These are phyloP conservation scores for Fagopyrum tataricum DNA, from an alignment of 148 eudicot species.

Conservation along the genomic window DNA sequence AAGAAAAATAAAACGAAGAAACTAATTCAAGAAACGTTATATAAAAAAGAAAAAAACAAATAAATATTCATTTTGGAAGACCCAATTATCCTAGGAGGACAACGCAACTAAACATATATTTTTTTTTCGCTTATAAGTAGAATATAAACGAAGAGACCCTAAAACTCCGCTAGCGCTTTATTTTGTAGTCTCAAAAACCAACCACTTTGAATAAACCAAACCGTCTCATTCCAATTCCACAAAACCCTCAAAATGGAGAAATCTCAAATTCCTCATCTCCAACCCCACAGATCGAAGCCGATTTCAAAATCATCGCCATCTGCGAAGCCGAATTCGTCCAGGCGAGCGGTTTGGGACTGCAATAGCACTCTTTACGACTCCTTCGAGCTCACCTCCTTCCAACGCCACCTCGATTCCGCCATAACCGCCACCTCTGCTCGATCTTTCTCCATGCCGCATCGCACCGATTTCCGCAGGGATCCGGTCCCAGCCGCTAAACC, in stretches of 20 bases:
- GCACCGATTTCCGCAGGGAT: slow-evolving; percentile 24
- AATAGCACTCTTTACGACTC: slow-evolving; percentile 88
- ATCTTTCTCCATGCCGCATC: slow-evolving; percentile 80
- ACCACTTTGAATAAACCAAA: neutral
- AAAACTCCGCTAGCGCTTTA: neutral
- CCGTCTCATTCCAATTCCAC: neutral
- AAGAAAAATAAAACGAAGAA: neutral
- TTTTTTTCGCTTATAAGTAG: neutral
- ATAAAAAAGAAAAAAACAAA: neutral
- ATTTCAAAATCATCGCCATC: neutral
- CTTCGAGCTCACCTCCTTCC: slow-evolving; percentile 59
- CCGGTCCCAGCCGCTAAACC: slow-evolving; percentile 16
- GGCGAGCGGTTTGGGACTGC: slow-evolving; percentile 57
- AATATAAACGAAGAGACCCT: neutral
- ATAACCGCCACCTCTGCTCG: slow-evolving; percentile 34
- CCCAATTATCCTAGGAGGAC: neutral
- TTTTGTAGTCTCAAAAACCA: neutral
- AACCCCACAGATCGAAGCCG: neutral
- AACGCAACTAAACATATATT: neutral
- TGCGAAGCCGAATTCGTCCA: slow-evolving; percentile 8
- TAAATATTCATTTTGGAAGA: neutral
- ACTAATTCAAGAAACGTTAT: neutral
- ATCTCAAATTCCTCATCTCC: neutral
- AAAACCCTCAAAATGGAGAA: slow-evolving; percentile 5
- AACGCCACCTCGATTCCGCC: slow-evolving; percentile 71